Evolutionary conservation across 305 asterid species (phyloP).

Genomic region (Fraxinus xanthoxyloides): DNA sequence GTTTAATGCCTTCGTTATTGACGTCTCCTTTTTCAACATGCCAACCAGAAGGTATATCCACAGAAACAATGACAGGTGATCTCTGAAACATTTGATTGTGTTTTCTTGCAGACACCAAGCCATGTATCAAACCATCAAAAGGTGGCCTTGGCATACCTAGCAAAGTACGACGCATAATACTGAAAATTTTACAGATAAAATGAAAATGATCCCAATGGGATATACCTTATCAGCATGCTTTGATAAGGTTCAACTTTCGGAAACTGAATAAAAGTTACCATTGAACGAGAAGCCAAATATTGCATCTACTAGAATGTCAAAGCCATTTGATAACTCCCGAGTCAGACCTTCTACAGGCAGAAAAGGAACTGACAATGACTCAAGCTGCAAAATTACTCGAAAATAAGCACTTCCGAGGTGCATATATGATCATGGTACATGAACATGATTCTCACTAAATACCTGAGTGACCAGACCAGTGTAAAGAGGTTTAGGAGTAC

Average conservation of each 20-base stretch:
- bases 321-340: constrained; percentile 36
- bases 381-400: constrained; percentile 39
- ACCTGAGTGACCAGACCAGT: constrained; percentile 26
- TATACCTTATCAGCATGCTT: background rate
- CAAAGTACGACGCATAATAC: constrained; percentile 1
- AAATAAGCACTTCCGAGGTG: constrained; percentile 18
- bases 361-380: constrained; percentile 45
- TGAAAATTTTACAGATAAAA: background rate
- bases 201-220: constrained; percentile 2
- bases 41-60: constrained; percentile 64
- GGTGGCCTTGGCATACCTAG: constrained; percentile 53
- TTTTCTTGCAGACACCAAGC: constrained; percentile 28
- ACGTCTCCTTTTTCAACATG: constrained; percentile 55
- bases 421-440: background rate
- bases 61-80: constrained; percentile 37
- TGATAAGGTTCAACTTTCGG: background rate
- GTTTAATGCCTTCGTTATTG: constrained; percentile 39
- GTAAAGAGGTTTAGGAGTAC: constrained; percentile 25
- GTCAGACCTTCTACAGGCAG: constrained; percentile 45
- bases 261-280: constrained; percentile 26
- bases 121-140: constrained; percentile 42
- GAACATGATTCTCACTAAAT: background rate
- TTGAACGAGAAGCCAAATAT: constrained; percentile 54
- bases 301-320: constrained; percentile 51
- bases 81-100: constrained; percentile 25